Conservation (phyloP, 768 basidiomycete species). For the Pleurotus ostreatus region DNA sequence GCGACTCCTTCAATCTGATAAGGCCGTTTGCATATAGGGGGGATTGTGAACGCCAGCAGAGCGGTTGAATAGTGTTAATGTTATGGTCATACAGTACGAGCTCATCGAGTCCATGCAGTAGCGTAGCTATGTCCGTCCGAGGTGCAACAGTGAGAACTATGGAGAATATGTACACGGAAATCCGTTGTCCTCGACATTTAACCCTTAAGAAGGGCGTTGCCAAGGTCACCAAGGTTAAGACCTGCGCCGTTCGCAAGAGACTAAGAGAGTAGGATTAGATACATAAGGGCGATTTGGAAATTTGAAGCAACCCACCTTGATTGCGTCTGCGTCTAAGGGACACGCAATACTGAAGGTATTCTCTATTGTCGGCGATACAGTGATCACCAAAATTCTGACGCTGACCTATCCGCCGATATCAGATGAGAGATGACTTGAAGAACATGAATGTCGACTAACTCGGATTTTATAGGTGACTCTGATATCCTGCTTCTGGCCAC, state of each 20-base stretch:
- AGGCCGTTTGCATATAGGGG: background rate
- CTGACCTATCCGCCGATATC: slow-evolving; percentile 39
- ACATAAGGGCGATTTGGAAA: background rate
- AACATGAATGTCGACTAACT: slow-evolving; percentile 30
- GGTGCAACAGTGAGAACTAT: background rate
- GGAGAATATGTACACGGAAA: background rate
- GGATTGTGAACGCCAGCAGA: no score
- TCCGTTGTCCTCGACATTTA: background rate
- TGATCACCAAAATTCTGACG: slow-evolving; percentile 61
- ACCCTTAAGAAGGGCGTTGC: background rate
- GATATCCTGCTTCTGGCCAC: slow-evolving; percentile 46
- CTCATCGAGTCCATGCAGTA: background rate
- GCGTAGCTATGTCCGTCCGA: background rate
- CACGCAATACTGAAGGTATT: slow-evolving; percentile 61
- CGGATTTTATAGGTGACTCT: slow-evolving; percentile 64
- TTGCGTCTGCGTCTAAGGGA: slow-evolving; percentile 41
- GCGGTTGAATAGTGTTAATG: background rate
- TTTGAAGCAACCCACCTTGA: slow-evolving; percentile 20
- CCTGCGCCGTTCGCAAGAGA: slow-evolving; percentile 6
- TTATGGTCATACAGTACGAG: background rate
- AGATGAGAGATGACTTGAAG: slow-evolving; percentile 1
- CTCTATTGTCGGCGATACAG: slow-evolving; percentile 62
- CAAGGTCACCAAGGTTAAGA: background rate
- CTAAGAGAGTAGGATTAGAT: background rate
- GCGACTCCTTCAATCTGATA: background rate